Evolutionary conservation across 23 red algal genomes (phyloP).

Genomic region (Gracilariopsis chorda): DNA sequence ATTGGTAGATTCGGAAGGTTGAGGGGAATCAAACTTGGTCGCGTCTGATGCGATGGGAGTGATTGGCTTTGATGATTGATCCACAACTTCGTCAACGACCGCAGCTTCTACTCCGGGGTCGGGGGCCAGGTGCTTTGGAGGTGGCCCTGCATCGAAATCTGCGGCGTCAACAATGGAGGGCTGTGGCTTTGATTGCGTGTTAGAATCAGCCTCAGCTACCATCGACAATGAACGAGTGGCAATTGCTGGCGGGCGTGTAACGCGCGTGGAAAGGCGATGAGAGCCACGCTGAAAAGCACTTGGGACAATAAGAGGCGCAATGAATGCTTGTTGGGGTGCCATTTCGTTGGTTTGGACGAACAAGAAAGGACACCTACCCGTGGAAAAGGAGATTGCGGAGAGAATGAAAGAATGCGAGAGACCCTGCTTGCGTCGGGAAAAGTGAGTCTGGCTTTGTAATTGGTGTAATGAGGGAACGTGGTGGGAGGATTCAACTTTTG

Average conservation of each 20-base stretch:
- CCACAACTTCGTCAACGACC: neutral
- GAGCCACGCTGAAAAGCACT: neutral
- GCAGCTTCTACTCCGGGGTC: neutral
- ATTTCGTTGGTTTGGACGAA: neutral
- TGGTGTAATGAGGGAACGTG: too few relatives aligned
- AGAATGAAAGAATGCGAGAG: too few relatives aligned
- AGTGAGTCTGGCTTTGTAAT: too few relatives aligned
- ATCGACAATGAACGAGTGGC: neutral
- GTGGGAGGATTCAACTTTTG: too few relatives aligned
- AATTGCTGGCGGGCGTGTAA: neutral
- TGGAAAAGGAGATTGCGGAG: too few relatives aligned
- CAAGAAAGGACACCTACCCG: too few relatives aligned
- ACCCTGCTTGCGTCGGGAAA: too few relatives aligned
- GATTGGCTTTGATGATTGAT: neutral
- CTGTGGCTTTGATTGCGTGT: neutral
- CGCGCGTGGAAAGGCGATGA: neutral
- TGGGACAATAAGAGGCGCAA: neutral
- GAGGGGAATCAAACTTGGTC: too few relatives aligned
- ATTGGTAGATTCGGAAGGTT: too few relatives aligned
- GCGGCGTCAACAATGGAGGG: neutral
- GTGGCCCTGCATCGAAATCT: neutral
- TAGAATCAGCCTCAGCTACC: neutral
- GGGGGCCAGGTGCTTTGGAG: neutral
- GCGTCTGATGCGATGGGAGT: too few relatives aligned
- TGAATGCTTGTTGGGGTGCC: neutral